These are phyloP conservation scores for Geotrichum restrictum DNA, from an alignment of 1,139 yeast genomes.

Conservation along the genomic window DNA sequence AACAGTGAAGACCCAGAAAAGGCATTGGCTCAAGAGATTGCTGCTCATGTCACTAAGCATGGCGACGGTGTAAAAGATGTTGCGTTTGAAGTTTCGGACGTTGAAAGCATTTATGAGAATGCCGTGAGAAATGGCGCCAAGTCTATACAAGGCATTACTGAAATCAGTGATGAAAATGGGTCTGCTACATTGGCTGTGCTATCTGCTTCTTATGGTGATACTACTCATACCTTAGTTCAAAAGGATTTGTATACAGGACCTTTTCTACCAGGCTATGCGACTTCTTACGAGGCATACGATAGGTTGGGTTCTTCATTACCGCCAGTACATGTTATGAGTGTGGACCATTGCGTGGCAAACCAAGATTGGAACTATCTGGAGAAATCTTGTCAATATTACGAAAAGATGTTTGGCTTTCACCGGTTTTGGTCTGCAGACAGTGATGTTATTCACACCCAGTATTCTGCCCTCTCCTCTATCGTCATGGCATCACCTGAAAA, in stretches of 20 bases:
- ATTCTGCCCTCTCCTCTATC: conserved; percentile 64
- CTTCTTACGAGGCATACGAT: conserved; percentile 10
- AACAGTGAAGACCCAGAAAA: conserved; percentile 28
- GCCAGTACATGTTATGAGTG: conserved; percentile 40
- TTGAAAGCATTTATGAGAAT: conserved; percentile 43
- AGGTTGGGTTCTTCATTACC: conserved; percentile 32
- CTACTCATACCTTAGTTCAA: conserved; percentile 65
- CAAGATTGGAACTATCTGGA: conserved; percentile 68
- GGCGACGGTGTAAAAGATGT: conserved; percentile 79
- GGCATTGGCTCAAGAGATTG: conserved; percentile 40
- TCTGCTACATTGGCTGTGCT: conserved; percentile 52
- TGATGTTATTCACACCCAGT: conserved; percentile 61
- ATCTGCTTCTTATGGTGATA: conserved; percentile 55
- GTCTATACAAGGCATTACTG: conserved; percentile 45
- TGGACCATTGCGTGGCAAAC: conserved; percentile 82
- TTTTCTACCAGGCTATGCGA: conserved; percentile 56
- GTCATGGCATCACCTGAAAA: conserved; percentile 74
- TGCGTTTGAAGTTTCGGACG: conserved; percentile 55
- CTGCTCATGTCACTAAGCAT: conserved; percentile 51
- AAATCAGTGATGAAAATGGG: conserved; percentile 48
- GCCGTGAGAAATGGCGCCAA: conserved; percentile 57
- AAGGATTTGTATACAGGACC: conserved; percentile 39
- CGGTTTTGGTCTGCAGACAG: conserved; percentile 84
- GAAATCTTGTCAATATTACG: conserved; percentile 54
- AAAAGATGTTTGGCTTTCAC: conserved; percentile 64